These are phyloP conservation scores for Colletotrichum musae DNA, from an alignment of 2,329 filamentous ascomycete species.

Conservation along the genomic window DNA sequence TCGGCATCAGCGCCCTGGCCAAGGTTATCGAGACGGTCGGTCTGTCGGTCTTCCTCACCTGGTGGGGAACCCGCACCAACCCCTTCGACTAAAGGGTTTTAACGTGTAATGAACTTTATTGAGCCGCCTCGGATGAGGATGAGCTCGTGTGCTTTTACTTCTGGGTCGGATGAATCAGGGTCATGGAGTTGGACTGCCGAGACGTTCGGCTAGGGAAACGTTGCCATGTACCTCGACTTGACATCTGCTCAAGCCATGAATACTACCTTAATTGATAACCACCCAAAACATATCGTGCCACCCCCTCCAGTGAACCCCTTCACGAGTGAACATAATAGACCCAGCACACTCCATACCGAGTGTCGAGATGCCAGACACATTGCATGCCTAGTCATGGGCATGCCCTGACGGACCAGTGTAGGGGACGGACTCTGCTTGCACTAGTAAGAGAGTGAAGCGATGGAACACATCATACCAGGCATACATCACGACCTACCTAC, in stretches of 20 bases:
- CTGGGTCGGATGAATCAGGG: slow-evolving; percentile 28
- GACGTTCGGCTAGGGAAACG: slow-evolving; percentile 10
- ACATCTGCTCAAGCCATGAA: slow-evolving; percentile 23
- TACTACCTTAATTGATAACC: slow-evolving; percentile 18
- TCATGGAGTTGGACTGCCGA: slow-evolving; percentile 39
- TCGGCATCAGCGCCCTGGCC: slow-evolving; percentile 86
- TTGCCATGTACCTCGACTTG: slow-evolving; percentile 36
- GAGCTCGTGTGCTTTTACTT: slow-evolving; percentile 37
- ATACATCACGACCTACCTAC: too few species aligned
- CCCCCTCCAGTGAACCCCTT: too few species aligned
- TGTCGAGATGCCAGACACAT: too few species aligned
- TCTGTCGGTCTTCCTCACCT: slow-evolving; percentile 91
- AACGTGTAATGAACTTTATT: slow-evolving; percentile 23
- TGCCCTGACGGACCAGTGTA: too few species aligned
- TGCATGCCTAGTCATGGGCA: too few species aligned
- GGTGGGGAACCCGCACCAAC: slow-evolving; percentile 97
- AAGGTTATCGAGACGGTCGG: slow-evolving; percentile 95
- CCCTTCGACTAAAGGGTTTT: slow-evolving; percentile 79
- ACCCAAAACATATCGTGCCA: background rate
- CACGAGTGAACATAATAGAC: background rate
- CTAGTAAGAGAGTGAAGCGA: too few species aligned
- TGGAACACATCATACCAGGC: too few species aligned
- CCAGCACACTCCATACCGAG: background rate
- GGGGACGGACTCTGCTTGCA: too few species aligned
- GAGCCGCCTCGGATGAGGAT: background rate